Conservation (phyloP, 495 filamentous ascomycete genomes). For the Daldinia vernicosa region DNA sequence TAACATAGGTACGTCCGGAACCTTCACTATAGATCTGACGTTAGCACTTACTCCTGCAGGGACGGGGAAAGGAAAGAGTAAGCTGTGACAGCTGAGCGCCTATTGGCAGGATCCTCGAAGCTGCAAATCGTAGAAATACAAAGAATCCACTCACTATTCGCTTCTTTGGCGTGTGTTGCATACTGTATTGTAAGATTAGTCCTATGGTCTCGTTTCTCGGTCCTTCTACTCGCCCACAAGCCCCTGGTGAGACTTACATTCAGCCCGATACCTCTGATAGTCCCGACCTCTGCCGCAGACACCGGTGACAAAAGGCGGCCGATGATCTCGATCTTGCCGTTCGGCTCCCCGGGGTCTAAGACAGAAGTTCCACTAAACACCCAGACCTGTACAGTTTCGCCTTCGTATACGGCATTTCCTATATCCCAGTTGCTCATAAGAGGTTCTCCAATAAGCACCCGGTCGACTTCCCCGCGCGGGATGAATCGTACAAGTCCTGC, state of each 20-base stretch:
- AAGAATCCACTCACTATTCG: slow-evolving; percentile 38
- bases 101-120: not conserved
- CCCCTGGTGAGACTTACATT: slow-evolving; percentile 31
- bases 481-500: slow-evolving; percentile 68
- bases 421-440: slow-evolving; percentile 62
- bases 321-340: slow-evolving; percentile 59
- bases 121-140: not conserved
- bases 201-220: slow-evolving; percentile 8
- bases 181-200: slow-evolving; percentile 49
- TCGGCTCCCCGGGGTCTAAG: slow-evolving; percentile 60
- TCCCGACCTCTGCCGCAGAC: slow-evolving; percentile 55
- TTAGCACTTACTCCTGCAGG: slow-evolving; percentile 14
- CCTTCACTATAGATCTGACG: slow-evolving; percentile 40
- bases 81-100: not conserved
- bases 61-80: not conserved
- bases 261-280: slow-evolving; percentile 57
- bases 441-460: slow-evolving; percentile 66
- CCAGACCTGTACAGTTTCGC: slow-evolving; percentile 63
- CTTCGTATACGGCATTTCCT: slow-evolving; percentile 62
- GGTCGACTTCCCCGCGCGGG: slow-evolving; percentile 57
- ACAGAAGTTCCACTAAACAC: slow-evolving; percentile 66
- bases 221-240: slow-evolving; percentile 42
- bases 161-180: slow-evolving; percentile 55
- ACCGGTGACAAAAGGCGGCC: slow-evolving; percentile 65
- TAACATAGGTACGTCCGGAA: slow-evolving; percentile 55